Conservation (phyloP, 805 yeast species). For the Ogataea salicorniae region DNA sequence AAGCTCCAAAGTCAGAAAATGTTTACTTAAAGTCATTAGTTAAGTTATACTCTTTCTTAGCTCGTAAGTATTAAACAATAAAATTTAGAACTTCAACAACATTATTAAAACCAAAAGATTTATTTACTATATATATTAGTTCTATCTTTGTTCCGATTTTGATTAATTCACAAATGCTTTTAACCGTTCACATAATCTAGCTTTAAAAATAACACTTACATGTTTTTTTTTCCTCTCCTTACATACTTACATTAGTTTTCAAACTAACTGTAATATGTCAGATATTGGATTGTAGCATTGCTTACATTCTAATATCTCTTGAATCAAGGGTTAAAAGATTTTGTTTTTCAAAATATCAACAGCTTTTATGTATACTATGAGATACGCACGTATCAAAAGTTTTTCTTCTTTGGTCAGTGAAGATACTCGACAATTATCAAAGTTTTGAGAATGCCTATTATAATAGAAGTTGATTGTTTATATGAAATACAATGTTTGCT, state of each 20-base stretch:
- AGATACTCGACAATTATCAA: background rate
- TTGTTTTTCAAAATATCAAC: too few relatives aligned
- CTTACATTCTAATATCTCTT: too few relatives aligned
- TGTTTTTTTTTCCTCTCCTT: too few relatives aligned
- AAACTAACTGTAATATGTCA: too few relatives aligned
- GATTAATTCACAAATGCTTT: background rate
- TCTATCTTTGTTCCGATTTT: background rate
- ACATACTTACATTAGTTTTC: too few relatives aligned
- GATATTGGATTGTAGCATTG: too few relatives aligned
- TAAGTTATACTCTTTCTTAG: slow-evolving; percentile 97
- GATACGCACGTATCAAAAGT: background rate
- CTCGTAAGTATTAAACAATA: slow-evolving; percentile 70
- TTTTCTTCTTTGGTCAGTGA: background rate
- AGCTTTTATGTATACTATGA: too few relatives aligned
- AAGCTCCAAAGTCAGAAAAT: slow-evolving; percentile 99
- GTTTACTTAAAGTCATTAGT: slow-evolving; percentile 98
- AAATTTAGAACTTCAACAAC: background rate
- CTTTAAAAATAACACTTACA: too few relatives aligned
- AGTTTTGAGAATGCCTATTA: background rate
- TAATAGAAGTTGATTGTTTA: background rate
- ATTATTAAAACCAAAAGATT: background rate
- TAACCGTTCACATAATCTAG: slow-evolving; percentile 1
- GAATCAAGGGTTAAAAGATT: too few relatives aligned
- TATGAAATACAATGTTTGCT: background rate
- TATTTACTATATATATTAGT: background rate